phyloP scores from a whole-genome alignment of 305 asterid genomes.

The Fraxinus nigra region DNA sequence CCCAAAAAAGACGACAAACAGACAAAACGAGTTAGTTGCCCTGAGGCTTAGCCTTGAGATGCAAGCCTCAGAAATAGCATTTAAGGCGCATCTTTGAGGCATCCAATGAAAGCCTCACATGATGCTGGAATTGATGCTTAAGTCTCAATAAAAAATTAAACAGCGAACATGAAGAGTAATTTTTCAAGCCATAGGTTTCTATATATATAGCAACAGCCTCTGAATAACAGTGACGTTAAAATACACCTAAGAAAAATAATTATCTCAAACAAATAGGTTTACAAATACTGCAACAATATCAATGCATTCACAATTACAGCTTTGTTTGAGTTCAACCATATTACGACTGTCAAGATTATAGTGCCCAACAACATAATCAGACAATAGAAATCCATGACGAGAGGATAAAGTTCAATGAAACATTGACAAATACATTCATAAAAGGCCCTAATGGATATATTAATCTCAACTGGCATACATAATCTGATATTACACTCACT shows the following conservation, averaged over 20 bases:
- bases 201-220: not conserved
- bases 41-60: not conserved
- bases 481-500: constrained; percentile 49
- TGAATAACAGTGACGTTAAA: not conserved
- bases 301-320: constrained; percentile 1
- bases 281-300: not conserved
- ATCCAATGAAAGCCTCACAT: not conserved
- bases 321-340: not conserved
- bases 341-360: not conserved
- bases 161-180: not conserved
- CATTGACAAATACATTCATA: not conserved
- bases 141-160: not conserved
- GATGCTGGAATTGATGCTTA: not conserved
- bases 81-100: not conserved
- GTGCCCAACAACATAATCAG: not conserved
- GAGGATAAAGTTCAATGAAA: not conserved
- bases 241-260: not conserved
- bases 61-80: not conserved
- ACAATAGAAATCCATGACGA: not conserved
- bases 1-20: not conserved
- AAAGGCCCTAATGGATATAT: not conserved
- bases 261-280: not conserved
- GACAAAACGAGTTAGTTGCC: not conserved
- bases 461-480: not conserved
- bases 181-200: not conserved